These are phyloP conservation scores for Lasiosphaeria ovina DNA, from an alignment of 495 filamentous ascomycete genomes.

Conservation along the genomic window DNA sequence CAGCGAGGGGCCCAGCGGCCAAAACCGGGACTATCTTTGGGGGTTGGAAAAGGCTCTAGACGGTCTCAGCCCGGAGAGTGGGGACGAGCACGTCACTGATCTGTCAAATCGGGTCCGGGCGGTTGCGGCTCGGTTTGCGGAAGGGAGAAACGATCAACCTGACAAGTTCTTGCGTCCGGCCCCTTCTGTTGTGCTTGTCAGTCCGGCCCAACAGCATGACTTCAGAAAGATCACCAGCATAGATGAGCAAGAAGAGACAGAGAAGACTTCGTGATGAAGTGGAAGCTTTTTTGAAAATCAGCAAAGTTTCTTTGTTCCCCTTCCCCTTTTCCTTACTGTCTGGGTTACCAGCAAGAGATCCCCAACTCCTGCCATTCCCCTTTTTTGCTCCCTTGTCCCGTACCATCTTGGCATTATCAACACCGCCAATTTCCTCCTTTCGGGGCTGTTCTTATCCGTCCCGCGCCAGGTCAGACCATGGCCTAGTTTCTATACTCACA, in stretches of 20 bases:
- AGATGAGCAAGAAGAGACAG: conserved; percentile 59
- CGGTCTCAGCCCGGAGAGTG: conserved; percentile 71
- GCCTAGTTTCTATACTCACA: background rate
- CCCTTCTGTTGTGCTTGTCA: conserved; percentile 23
- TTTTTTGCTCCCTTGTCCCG: conserved; percentile 2
- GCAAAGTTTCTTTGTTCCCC: conserved; percentile 9
- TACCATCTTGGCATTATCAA: background rate
- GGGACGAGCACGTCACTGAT: conserved; percentile 77
- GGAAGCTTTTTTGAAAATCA: conserved; percentile 9
- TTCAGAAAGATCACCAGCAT: conserved; percentile 50
- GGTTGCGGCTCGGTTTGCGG: conserved; percentile 32
- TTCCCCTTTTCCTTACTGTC: conserved; percentile 8
- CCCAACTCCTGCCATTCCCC: conserved; percentile 3
- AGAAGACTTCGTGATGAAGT: conserved; percentile 39
- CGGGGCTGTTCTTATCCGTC: background rate
- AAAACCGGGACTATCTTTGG: conserved; percentile 89
- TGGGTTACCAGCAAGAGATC: background rate
- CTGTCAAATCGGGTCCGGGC: conserved; percentile 56
- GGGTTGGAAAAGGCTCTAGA: conserved; percentile 74
- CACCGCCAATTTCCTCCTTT: background rate
- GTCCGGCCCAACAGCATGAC: conserved; percentile 31
- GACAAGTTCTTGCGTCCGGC: conserved; percentile 22
- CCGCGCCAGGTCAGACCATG: background rate
- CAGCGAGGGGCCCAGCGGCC: conserved; percentile 78
- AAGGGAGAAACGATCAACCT: conserved; percentile 20